Percentiles rank a stretch among this genome's conserved stretches.
These are phyloP conservation scores for Hirschfeldia incana DNA, from an alignment of 345 rosid species.

Conservation along the genomic window DNA sequence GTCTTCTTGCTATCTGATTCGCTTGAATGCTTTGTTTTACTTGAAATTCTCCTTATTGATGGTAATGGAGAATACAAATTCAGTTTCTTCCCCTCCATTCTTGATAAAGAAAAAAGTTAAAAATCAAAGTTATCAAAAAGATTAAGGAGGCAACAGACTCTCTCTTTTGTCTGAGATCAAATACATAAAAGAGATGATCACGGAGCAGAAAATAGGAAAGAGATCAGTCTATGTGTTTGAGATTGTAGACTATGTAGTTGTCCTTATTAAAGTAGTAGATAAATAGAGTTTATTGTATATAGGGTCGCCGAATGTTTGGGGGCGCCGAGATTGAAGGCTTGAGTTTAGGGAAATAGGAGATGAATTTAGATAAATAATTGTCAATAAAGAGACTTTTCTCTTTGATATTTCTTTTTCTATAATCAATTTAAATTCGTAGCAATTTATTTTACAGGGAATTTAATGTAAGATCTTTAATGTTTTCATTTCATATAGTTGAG, in stretches of 20 bases:
- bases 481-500: conserved; percentile 27
- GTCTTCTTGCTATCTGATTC: conserved; percentile 15
- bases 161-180: not conserved
- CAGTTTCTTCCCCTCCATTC: conserved; percentile 73
- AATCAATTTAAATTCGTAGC: not conserved
- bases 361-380: conserved; percentile 31
- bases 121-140: not conserved
- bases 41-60: conserved; percentile 62
- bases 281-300: not conserved
- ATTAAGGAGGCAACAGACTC: too few relatives aligned
- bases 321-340: conserved; percentile 39
- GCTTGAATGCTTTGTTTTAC: not conserved
- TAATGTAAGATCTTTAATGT: not conserved
- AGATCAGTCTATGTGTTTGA: conserved; percentile 5
- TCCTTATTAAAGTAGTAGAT: conserved; percentile 3
- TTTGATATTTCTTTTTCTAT: not conserved
- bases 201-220: not conserved
- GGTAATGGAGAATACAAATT: conserved; percentile 78
- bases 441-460: not conserved
- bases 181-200: not conserved
- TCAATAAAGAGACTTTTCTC: conserved; percentile 31
- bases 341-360: conserved; percentile 37
- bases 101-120: not conserved
- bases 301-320: conserved; percentile 31
- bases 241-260: conserved; percentile 7